These are phyloP conservation scores for Cladosporium colombiae DNA, from an alignment of 2,329 filamentous ascomycete genomes.

Conservation along the genomic window DNA sequence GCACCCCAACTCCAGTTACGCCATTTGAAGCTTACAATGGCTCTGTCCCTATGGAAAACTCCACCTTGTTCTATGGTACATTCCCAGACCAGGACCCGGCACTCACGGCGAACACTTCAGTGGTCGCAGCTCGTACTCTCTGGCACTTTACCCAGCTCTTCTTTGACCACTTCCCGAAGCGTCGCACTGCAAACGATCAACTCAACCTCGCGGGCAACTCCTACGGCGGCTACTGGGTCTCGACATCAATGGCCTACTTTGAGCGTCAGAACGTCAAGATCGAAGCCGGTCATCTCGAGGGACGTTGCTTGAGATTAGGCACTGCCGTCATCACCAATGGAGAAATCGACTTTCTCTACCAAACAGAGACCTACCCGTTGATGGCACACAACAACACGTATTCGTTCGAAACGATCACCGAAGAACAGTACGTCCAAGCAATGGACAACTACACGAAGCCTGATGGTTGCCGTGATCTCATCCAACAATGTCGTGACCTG, in stretches of 20 bases:
- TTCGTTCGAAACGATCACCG: slow-evolving; percentile 57
- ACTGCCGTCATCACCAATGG: slow-evolving; percentile 70
- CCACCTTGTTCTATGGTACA: slow-evolving; percentile 28
- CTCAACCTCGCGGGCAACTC: slow-evolving; percentile 29
- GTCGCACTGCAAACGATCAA: slow-evolving; percentile 22
- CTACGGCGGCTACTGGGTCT: slow-evolving; percentile 62
- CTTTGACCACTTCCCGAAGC: slow-evolving; percentile 30
- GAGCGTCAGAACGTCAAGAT: slow-evolving; percentile 62
- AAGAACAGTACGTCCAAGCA: slow-evolving; percentile 39
- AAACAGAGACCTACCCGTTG: slow-evolving; percentile 56
- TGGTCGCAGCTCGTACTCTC: slow-evolving; percentile 43
- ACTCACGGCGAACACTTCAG: slow-evolving; percentile 24
- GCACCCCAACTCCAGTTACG: slow-evolving; percentile 33
- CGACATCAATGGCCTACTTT: slow-evolving; percentile 54
- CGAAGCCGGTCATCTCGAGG: slow-evolving; percentile 34
- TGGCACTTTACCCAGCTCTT: slow-evolving; percentile 64
- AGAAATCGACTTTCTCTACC: slow-evolving; percentile 64
- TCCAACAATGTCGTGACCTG: slow-evolving; percentile 52
- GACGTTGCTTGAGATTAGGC: slow-evolving; percentile 57
- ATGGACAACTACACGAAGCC: slow-evolving; percentile 47
- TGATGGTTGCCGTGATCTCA: slow-evolving; percentile 53
- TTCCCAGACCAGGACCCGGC: slow-evolving; percentile 24
- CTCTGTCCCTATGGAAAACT: slow-evolving; percentile 24
- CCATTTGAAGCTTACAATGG: slow-evolving; percentile 23
- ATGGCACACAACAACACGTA: slow-evolving; percentile 67